Conservation (phyloP, 805 yeast genomes). For the Geotrichum ghanense region DNA sequence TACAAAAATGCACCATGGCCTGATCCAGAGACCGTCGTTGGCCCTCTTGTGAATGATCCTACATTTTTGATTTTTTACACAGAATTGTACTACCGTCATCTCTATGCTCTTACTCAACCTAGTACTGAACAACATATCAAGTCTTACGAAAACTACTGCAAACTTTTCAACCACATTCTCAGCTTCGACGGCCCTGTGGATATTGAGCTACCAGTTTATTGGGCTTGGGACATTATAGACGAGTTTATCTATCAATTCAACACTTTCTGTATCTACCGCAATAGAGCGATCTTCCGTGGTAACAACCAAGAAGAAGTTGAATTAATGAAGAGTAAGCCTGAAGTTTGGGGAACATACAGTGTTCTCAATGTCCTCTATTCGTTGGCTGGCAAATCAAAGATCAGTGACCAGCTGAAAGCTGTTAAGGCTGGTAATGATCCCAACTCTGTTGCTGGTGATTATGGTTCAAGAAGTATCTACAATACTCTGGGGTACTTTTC, state of each 20-base stretch:
- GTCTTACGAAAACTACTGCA: constrained; percentile 39
- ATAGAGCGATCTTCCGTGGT: constrained; percentile 26
- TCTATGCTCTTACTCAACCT: constrained; percentile 35
- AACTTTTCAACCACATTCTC: constrained; percentile 34
- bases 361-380: constrained; percentile 40
- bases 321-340: constrained; percentile 29
- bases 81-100: constrained; percentile 39
- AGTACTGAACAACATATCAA: constrained; percentile 34
- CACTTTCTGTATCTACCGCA: constrained; percentile 32
- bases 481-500: constrained; percentile 38
- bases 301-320: constrained; percentile 26
- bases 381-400: constrained; percentile 30
- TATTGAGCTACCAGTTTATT: constrained; percentile 36
- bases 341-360: constrained; percentile 36
- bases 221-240: constrained; percentile 43
- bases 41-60: constrained; percentile 35
- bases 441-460: constrained; percentile 30
- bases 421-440: constrained; percentile 22
- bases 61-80: constrained; percentile 36
- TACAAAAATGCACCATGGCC: constrained; percentile 37
- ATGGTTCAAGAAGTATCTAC: constrained; percentile 33
- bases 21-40: constrained; percentile 31
- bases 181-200: constrained; percentile 34
- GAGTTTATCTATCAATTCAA: constrained; percentile 43
- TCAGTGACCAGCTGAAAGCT: constrained; percentile 31